Evolutionary conservation across 345 rosid genomes (phyloP), one percentile per base, ranked within the genome.

Genomic region (Lumnitzera littorea): DNA sequence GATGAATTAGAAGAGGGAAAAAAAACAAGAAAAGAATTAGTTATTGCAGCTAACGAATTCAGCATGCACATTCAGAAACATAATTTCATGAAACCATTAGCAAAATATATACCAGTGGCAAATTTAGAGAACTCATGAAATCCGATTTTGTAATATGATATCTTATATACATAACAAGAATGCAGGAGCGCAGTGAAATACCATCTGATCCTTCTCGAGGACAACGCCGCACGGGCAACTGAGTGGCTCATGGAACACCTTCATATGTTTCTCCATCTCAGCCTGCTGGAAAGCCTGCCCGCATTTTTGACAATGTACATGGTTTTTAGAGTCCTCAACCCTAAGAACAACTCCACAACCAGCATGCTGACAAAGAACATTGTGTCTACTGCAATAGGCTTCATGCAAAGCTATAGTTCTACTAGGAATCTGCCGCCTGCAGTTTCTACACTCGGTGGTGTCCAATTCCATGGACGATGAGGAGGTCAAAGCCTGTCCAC

Each of bases 261-360:
- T 88, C 84, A 86, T 65, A 68, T 91, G 97, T 76, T 94, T 91
- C 69, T 86, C 95, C 80, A 94, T 79, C 80, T 94, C 99, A 56
- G 72, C 84, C 29, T 20, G 67, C 48, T 91, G 99, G 67, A 91
- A 76, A 15, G 89, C 85, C 69, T 82, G 76, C 63, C 96, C 99
- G 54, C 99, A 94, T 67, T 84, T 88, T 17, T 80, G 84, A 46
- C 99, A 94, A 65, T 91, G 96, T 43, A 79, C 66, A 69, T 86
- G 97, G 66, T 79, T 82, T 68, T 76, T 74, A 52, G 86, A 89
- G 67, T 91, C 97, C 65, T 78, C 95, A 15, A 63, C 66, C 76
- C 97, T 80, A 20, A 91, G 84, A 66, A 86, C 92, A 50, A 90
- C 71, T 41, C 91, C 89, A 50, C 99, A 94, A 55, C 84, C 91